phyloP scores from a whole-genome alignment of 495 filamentous ascomycete genomes.

The Aspergillus avenaceus region DNA sequence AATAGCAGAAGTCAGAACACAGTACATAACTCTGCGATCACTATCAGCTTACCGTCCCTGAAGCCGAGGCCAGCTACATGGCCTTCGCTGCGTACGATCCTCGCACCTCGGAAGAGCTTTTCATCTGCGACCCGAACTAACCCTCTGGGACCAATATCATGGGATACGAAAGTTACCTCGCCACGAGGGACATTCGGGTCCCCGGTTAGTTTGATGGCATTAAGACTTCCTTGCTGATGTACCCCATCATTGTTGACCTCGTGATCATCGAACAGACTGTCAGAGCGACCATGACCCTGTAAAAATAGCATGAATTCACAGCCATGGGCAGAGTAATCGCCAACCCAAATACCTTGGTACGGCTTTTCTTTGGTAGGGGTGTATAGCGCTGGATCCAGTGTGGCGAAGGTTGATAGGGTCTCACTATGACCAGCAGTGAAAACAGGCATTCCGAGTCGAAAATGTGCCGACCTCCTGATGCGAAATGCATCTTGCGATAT shows the following conservation, averaged over 20 bases:
- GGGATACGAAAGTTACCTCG: constrained; percentile 71
- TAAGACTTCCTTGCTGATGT: constrained; percentile 52
- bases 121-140: constrained; percentile 59
- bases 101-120: constrained; percentile 64
- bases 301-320: constrained; percentile 82
- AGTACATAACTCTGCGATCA: background rate
- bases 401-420: constrained; percentile 68
- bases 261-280: background rate
- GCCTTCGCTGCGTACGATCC: constrained; percentile 69
- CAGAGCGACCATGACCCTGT: constrained; percentile 52
- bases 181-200: constrained; percentile 86
- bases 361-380: constrained; percentile 76
- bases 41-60: constrained; percentile 54
- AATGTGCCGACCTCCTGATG: constrained; percentile 69
- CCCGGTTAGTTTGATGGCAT: constrained; percentile 86
- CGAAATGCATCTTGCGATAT: constrained; percentile 64
- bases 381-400: constrained; percentile 66
- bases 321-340: constrained; percentile 82
- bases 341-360: constrained; percentile 86
- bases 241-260: constrained; percentile 9
- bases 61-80: constrained; percentile 75
- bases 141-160: constrained; percentile 67
- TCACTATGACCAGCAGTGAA: constrained; percentile 51
- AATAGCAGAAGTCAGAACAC: background rate
- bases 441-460: constrained; percentile 25